Evolutionary conservation across 192 early-diverging fungal species (phyloP).

Genomic region (Coemansia sp.): DNA sequence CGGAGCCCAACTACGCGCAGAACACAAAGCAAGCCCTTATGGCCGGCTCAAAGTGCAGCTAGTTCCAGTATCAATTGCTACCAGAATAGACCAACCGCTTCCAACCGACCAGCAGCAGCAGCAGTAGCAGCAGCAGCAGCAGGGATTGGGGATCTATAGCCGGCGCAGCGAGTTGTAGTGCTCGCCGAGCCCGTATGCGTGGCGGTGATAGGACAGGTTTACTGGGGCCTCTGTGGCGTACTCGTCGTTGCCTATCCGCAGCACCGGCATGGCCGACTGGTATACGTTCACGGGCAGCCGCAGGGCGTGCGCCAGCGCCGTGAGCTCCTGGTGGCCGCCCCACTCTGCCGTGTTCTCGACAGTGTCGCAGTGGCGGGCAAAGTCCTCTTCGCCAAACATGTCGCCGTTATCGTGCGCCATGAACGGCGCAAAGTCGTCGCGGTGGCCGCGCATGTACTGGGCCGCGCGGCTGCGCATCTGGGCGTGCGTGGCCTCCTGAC

Average conservation of each 20-base stretch:
- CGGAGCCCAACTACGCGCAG: constrained; percentile 39
- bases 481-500: constrained; percentile 50
- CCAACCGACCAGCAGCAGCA: too few species aligned
- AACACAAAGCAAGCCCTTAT: constrained; percentile 45
- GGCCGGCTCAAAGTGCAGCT: constrained; percentile 30
- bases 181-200: constrained; percentile 88
- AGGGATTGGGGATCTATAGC: neutral
- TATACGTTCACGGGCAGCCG: constrained; percentile 78
- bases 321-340: constrained; percentile 92
- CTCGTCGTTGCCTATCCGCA: constrained; percentile 78
- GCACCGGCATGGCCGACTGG: constrained; percentile 70
- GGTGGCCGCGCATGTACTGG: constrained; percentile 67
- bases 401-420: constrained; percentile 75
- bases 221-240: constrained; percentile 53
- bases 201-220: constrained; percentile 79
- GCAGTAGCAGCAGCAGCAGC: too few species aligned
- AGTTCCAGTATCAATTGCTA: too few species aligned
- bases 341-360: constrained; percentile 78
- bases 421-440: constrained; percentile 90
- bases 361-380: constrained; percentile 67
- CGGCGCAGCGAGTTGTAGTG: constrained; percentile 89
- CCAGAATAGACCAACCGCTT: too few species aligned
- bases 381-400: constrained; percentile 63
- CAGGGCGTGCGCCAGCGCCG: constrained; percentile 69
- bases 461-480: constrained; percentile 71